Evolutionary conservation across 2,329 filamentous ascomycete genomes (phyloP).

Genomic region (Zymoseptoria pseudotritici): DNA sequence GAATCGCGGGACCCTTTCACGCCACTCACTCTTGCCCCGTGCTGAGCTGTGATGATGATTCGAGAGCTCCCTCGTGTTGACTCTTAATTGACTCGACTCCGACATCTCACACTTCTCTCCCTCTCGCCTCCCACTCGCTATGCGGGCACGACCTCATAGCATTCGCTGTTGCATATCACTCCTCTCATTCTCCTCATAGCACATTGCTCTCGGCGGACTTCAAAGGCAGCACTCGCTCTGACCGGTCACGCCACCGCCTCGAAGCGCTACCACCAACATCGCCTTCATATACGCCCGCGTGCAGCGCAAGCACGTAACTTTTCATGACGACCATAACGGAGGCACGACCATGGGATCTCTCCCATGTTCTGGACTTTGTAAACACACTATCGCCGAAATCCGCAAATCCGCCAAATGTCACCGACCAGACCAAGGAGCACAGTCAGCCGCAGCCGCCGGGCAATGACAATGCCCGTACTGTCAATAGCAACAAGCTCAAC

Average conservation of each 20-base stretch:
- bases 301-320: constrained; percentile 11
- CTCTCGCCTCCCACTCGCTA: neutral
- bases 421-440: neutral
- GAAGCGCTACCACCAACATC: neutral
- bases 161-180: neutral
- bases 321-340: constrained; percentile 28
- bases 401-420: constrained; percentile 1
- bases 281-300: constrained; percentile 2
- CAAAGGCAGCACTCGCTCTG: neutral
- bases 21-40: neutral
- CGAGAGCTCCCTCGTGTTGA: neutral
- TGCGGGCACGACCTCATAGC: neutral
- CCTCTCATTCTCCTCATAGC: neutral
- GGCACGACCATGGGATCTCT: constrained; percentile 40
- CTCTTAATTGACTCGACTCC: neutral
- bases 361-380: constrained; percentile 38
- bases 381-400: constrained; percentile 20
- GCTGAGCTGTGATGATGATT: neutral
- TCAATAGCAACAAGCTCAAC: constrained; percentile 2
- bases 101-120: neutral
- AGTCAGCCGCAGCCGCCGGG: neutral
- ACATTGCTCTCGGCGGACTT: neutral
- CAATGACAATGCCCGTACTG: neutral
- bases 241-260: neutral
- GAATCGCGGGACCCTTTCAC: neutral